These are phyloP conservation scores for Penicillium sp. DNA, from an alignment of 2,329 filamentous ascomycete species.

Conservation along the genomic window DNA sequence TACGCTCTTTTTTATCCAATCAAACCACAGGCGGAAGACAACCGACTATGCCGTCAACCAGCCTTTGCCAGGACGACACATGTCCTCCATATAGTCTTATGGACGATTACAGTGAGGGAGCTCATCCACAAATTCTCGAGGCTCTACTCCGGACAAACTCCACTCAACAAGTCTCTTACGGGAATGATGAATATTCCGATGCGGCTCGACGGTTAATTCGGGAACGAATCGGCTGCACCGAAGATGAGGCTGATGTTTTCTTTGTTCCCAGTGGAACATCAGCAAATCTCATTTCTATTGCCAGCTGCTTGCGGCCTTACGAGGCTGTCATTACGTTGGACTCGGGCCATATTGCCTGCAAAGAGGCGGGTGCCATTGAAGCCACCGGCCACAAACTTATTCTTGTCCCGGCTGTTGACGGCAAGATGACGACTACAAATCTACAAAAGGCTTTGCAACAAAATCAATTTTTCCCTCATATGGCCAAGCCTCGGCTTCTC, in stretches of 20 bases:
- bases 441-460: constrained; percentile 51
- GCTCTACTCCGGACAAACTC: constrained; percentile 51
- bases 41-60: constrained; percentile 25
- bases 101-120: constrained; percentile 59
- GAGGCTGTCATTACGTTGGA: constrained; percentile 58
- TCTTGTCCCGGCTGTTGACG: constrained; percentile 50
- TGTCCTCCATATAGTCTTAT: constrained; percentile 50
- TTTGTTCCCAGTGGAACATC: constrained; percentile 59
- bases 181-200: constrained; percentile 50
- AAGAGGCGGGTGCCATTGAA: constrained; percentile 58
- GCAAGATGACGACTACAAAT: constrained; percentile 52
- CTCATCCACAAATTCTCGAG: constrained; percentile 55
- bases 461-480: constrained; percentile 58
- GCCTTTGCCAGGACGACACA: constrained; percentile 30
- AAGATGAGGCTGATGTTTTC: constrained; percentile 52
- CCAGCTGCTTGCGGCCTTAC: constrained; percentile 55
- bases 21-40: constrained; percentile 1
- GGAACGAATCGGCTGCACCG: constrained; percentile 29
- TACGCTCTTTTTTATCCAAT: constrained; percentile 3
- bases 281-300: constrained; percentile 58
- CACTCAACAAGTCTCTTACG: constrained; percentile 54
- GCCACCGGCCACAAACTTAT: constrained; percentile 59
- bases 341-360: constrained; percentile 55
- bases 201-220: constrained; percentile 50
- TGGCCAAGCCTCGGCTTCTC: constrained; percentile 56